Evolutionary conservation across 2,329 filamentous ascomycete species (phyloP), one percentile per base, ranked within the genome.

Genomic region (Fusarium dimerum): DNA sequence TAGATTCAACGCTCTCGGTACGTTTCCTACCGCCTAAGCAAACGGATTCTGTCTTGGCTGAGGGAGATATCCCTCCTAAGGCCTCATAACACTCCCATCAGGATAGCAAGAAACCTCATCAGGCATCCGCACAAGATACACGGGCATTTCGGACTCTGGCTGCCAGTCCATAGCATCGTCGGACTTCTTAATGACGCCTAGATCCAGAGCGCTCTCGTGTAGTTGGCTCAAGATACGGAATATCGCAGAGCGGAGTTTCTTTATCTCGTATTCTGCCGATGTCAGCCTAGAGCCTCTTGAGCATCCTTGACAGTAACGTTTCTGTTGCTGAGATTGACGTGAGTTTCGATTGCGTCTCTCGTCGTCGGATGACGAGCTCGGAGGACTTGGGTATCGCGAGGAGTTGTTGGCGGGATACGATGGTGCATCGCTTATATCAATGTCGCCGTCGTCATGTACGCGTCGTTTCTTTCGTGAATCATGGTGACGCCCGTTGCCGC

Each of bases 91-190:
- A 8, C n/a, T 45, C 9, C 36, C 45, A 6, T 50, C 39, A 13
- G 38, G 47, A 50, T 59, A 59, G 2, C 42, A 59, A 12, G 50
- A 48, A n/a, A 53, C 20, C 45, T 61, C 52, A 3, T 51, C 43
- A 9, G 2, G 13, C 17, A 16, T 48, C 3, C 46, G 43, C 8
- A 61, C 55, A n/a, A 61, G 12, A 40, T 52, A 44, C 3, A 61
- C 53, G n/a, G 26, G 47, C 2, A 18, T 61, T 2, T 48, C 51
- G 4, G 50, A 56, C 26, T 59, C 56, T 6, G 56, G 40, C 17
- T 61, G 56, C 53, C 59, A 61, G 17, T 55, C 59, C 53, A 61
- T 62, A 9, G 30, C 44, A n/a, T 57, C 55, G 5, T 52, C 36
- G n/a, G 45, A 43, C 5, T 53, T 49, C 29, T 15, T 32, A 2